Conservation (phyloP, 1,284 basidiomycete genomes). For the Bondarzewia mesenterica region DNA sequence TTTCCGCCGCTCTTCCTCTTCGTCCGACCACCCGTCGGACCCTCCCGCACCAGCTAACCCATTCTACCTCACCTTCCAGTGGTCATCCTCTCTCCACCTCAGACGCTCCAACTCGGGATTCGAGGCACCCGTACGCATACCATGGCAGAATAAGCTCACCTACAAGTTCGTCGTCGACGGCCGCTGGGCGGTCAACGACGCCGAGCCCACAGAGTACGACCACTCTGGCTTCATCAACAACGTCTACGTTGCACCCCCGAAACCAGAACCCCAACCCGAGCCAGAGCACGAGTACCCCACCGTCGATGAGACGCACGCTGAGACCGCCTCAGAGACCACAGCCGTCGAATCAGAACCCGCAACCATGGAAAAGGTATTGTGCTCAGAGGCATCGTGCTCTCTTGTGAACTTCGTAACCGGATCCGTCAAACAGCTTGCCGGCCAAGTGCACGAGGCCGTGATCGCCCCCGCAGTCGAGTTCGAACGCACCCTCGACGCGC, state of each 20-base stretch:
- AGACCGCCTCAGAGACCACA: constrained; percentile 6
- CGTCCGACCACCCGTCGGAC: constrained; percentile 5
- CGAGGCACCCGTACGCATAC: constrained; percentile 43
- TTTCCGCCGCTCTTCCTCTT: neutral
- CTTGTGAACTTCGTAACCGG: too few species aligned
- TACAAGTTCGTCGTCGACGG: constrained; percentile 82
- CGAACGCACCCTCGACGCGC: constrained; percentile 1
- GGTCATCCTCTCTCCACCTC: constrained; percentile 55
- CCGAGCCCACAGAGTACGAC: constrained; percentile 56
- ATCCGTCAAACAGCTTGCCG: neutral
- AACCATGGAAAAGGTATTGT: neutral
- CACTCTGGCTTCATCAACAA: constrained; percentile 63
- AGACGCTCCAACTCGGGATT: constrained; percentile 47
- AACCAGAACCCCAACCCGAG: constrained; percentile 24
- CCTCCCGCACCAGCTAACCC: neutral
- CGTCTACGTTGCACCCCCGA: constrained; percentile 52
- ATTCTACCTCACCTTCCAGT: constrained; percentile 31
- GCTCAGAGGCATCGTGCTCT: too few species aligned
- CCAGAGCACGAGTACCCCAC: constrained; percentile 3
- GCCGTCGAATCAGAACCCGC: neutral
- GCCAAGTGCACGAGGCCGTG: neutral
- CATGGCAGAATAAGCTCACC: constrained; percentile 53
- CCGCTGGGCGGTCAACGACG: constrained; percentile 48
- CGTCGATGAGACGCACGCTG: constrained; percentile 8
- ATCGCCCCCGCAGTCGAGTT: constrained; percentile 2